Evolutionary conservation across 805 yeast species (phyloP).

Genomic region (Saccharomycopsis sp.): DNA sequence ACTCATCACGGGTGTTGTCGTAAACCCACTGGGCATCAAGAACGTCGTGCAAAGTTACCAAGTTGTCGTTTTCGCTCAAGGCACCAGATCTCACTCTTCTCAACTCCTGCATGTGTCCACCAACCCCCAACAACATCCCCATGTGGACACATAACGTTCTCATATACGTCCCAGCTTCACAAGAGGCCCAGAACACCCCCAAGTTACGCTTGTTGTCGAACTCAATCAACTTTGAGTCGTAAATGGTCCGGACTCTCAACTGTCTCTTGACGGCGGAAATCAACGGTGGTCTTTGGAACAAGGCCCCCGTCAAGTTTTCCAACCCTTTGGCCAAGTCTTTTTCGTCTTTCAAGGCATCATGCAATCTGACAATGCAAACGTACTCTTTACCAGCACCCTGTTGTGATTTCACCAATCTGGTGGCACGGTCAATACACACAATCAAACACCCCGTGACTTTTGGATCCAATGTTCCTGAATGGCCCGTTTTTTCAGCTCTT

Average conservation of each 20-base stretch:
- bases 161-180: constrained; percentile 99
- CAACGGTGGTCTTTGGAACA: constrained; percentile 98
- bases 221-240: constrained; percentile 91
- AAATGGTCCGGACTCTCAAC: constrained; percentile 94
- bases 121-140: constrained; percentile 97
- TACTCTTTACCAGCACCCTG: constrained; percentile 99
- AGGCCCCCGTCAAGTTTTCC: constrained; percentile 95
- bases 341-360: constrained; percentile 84
- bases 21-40: constrained; percentile 97
- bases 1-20: constrained; percentile 95
- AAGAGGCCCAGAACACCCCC: constrained; percentile 98
- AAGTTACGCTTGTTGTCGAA: constrained; percentile 94
- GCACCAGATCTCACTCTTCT: constrained; percentile 99
- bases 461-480: constrained; percentile 98
- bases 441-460: constrained; percentile 97
- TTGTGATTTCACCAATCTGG: constrained; percentile 95
- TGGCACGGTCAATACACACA: constrained; percentile 97
- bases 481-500: constrained; percentile 96
- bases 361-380: constrained; percentile 94
- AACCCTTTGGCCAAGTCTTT: constrained; percentile 79
- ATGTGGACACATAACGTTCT: constrained; percentile 97
- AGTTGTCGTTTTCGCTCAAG: constrained; percentile 74
- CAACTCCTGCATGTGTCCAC: constrained; percentile 99
- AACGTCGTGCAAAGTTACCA: constrained; percentile 95
- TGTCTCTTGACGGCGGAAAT: constrained; percentile 99